Base-by-base conservation (phyloP, 1,284 basidiomycete species). In the Ceratorhiza oryzae-sativae region DNA sequence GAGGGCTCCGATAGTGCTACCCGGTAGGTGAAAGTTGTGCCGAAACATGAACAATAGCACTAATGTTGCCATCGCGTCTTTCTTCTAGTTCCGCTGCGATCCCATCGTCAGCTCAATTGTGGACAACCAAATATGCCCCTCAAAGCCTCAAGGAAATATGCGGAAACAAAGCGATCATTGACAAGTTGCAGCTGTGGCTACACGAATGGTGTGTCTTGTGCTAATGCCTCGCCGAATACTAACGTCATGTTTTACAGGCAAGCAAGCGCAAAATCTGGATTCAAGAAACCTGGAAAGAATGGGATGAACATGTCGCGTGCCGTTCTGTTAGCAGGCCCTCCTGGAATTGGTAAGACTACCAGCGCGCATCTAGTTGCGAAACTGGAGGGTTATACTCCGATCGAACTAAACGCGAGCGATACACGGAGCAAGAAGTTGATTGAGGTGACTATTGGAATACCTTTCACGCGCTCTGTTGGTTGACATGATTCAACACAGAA, bases 291-390 rank as follows among this genome's bases (percentile, higher is more conserved):
- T 0, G 97, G 97, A 1, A 97, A 96, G 80, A 88, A 88, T 74
- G 94, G 89, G 0, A 92, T 92, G 88, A 94, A 94, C 75, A 82
- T 90, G 20, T 97, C 86, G 79, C 89, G 95, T 20, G 95, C 94
- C 1, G 87, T 98, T 0, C 83, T 99, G 73, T 89, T 99, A 73
- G 94, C 93, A 0, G 97, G 97, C 0, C 89, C 96, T 1, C 97
- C 97, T 3, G 97, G 97, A 1, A 97, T 98, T 72, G 97, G 97
- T 34, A 99, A 99, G 84, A 99, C 97, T 3, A 98, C 95, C 0
- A 92, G 93, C 73, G 97, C 97, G 0, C 97, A 99, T 81, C 79
- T 99, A 36, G 91, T 93, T 73, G 95, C 97, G 1, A 91, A 92
- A 78, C 81, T 92, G 27, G 94, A 88, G 51, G 97, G 97, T 0